Conservation (phyloP, 176 grass and related monocot genomes). For the Juncus inflexus region DNA sequence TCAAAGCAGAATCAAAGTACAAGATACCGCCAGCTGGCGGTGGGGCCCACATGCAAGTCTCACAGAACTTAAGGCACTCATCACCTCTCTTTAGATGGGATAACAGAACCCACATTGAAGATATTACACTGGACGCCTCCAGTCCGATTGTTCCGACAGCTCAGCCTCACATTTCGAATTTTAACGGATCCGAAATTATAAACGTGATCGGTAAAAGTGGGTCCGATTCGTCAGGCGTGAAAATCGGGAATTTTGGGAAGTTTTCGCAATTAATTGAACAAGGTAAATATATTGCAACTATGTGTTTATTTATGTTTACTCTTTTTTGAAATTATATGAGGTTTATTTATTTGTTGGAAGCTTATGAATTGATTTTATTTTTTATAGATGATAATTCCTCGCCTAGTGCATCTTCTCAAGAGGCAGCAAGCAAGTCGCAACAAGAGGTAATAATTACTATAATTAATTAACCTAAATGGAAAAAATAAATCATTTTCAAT, state of each 20-base stretch:
- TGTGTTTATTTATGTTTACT: no score
- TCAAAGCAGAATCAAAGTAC: slow-evolving; percentile 47
- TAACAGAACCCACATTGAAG: slow-evolving; percentile 85
- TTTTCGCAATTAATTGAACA: no score
- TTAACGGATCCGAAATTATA: slow-evolving; percentile 26
- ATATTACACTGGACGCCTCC: slow-evolving; percentile 53
- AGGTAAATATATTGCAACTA: no score
- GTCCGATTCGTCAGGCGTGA: not conserved
- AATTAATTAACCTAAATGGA: not conserved
- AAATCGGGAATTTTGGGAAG: not conserved
- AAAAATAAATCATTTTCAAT: not conserved
- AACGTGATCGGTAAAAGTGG: not conserved
- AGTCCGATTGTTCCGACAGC: not conserved
- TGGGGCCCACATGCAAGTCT: slow-evolving; percentile 46
- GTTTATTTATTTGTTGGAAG: not conserved
- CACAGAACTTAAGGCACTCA: slow-evolving; percentile 66
- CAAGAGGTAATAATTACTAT: slow-evolving; percentile 2
- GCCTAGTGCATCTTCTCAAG: slow-evolving; percentile 2
- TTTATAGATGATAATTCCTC: slow-evolving; percentile 6
- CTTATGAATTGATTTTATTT: slow-evolving; percentile 1
- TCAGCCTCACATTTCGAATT: slow-evolving; percentile 18
- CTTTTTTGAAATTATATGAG: no score
- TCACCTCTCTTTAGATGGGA: slow-evolving; percentile 88
- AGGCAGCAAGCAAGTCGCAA: not conserved
- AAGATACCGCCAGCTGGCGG: slow-evolving; percentile 38